These are phyloP conservation scores for Zangia roseola DNA, from an alignment of 768 basidiomycete species.

Conservation along the genomic window DNA sequence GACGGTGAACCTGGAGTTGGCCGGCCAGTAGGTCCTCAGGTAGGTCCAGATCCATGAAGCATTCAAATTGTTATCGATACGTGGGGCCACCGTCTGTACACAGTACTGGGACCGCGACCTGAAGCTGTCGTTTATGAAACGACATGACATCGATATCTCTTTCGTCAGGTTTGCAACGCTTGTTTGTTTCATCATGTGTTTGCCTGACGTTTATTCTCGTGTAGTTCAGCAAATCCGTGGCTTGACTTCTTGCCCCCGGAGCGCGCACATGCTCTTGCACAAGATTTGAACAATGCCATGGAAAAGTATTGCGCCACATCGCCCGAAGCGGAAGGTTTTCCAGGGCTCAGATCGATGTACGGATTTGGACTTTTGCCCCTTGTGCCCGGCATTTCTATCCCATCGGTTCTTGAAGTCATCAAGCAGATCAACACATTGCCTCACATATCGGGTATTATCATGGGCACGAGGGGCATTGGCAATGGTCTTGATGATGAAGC, in stretches of 20 bases:
- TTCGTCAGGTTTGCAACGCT: slow-evolving; percentile 58
- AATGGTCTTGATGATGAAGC: slow-evolving; percentile 77
- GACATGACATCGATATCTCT: slow-evolving; percentile 75
- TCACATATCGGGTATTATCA: slow-evolving; percentile 74
- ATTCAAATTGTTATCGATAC: slow-evolving; percentile 6
- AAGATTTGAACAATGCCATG: slow-evolving; percentile 72
- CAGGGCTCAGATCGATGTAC: slow-evolving; percentile 63
- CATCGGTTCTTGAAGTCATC: slow-evolving; percentile 61
- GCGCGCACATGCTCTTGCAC: slow-evolving; percentile 64
- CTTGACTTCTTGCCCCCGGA: slow-evolving; percentile 77
- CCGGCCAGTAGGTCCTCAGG: slow-evolving; percentile 77
- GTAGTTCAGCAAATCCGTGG: slow-evolving; percentile 88
- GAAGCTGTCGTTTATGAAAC: slow-evolving; percentile 85
- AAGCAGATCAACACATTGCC: slow-evolving; percentile 62
- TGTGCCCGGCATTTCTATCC: slow-evolving; percentile 58
- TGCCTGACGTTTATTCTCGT: slow-evolving; percentile 13
- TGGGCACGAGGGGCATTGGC: slow-evolving; percentile 78
- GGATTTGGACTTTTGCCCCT: slow-evolving; percentile 85
- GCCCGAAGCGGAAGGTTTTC: slow-evolving; percentile 37
- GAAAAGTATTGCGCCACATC: slow-evolving; percentile 75
- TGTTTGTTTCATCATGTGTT: slow-evolving; percentile 4
- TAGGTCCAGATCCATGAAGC: slow-evolving; percentile 21
- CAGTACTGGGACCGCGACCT: slow-evolving; percentile 77
- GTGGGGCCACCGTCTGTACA: not conserved
- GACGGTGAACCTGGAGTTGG: slow-evolving; percentile 80